Evolutionary conservation across 2,329 filamentous ascomycete genomes (phyloP).

Genomic region (Sporothrix euskadiensis): DNA sequence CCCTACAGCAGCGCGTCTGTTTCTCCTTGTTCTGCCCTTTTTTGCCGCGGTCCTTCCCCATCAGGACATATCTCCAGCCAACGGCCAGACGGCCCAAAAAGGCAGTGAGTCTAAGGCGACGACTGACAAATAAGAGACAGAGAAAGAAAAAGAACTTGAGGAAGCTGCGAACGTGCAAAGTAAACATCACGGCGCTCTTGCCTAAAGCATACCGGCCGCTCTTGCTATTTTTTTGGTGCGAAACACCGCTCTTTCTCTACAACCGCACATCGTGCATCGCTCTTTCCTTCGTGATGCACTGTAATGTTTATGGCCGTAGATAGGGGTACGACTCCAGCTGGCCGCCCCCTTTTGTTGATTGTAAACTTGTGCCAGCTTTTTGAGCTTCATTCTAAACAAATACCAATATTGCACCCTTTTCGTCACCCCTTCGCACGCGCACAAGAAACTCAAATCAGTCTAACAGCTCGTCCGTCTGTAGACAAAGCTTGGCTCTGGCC

Average conservation of each 20-base stretch:
- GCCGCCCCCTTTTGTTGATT: background rate
- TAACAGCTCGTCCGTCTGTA: background rate
- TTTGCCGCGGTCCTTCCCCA: constrained; percentile 27
- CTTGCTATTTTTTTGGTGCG: background rate
- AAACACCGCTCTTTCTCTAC: background rate
- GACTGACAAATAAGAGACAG: background rate
- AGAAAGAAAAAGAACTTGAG: background rate
- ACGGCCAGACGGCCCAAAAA: constrained; percentile 1
- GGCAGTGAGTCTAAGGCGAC: background rate
- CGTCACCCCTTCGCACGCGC: background rate
- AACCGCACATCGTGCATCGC: background rate
- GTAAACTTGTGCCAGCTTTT: background rate
- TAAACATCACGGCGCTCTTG: background rate
- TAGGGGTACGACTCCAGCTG: background rate
- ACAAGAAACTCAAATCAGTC: background rate
- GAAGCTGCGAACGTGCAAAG: background rate
- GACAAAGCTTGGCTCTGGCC: background rate
- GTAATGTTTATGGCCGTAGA: background rate
- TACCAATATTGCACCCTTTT: background rate
- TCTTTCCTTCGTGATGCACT: background rate
- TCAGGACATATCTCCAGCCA: background rate
- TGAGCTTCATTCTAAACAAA: background rate
- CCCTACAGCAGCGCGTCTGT: constrained; percentile 25
- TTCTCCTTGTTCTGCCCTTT: constrained; percentile 7
- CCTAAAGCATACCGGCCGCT: background rate